phyloP scores from a whole-genome alignment of 371 early-diverging fungal species.

The Rhizopus stolonifer region DNA sequence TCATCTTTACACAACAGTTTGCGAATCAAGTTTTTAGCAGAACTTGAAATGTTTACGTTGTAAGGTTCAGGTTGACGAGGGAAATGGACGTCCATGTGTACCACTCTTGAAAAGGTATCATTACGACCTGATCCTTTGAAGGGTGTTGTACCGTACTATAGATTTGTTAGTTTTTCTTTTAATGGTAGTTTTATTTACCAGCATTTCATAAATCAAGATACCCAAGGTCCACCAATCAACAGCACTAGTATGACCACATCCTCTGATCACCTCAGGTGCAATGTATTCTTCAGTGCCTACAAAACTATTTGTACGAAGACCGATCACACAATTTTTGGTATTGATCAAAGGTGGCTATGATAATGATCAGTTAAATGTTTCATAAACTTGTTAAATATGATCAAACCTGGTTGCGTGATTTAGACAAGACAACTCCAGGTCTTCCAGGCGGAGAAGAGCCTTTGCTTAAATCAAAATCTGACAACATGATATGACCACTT shows the following conservation, averaged over 20 bases:
- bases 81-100: slow-evolving; percentile 76
- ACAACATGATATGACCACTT: slow-evolving; percentile 95
- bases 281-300: slow-evolving; percentile 98
- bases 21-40: slow-evolving; percentile 75
- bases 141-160: slow-evolving; percentile 86
- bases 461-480: slow-evolving; percentile 96
- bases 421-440: slow-evolving; percentile 74
- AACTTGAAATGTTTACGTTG: slow-evolving; percentile 30
- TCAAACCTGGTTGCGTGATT: slow-evolving; percentile 49
- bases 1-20: slow-evolving; percentile 89
- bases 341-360: slow-evolving; percentile 70
- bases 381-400: background rate
- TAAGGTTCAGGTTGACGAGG: slow-evolving; percentile 58
- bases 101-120: slow-evolving; percentile 81
- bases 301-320: slow-evolving; percentile 91
- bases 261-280: slow-evolving; percentile 95
- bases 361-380: too few species aligned
- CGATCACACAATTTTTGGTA: slow-evolving; percentile 84
- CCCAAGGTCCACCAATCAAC: slow-evolving; percentile 99
- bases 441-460: slow-evolving; percentile 75
- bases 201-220: slow-evolving; percentile 95
- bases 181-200: slow-evolving; percentile 49
- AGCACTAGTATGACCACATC: slow-evolving; percentile 88
- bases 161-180: background rate
- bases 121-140: slow-evolving; percentile 90